A percentile compares a stretch with the other conserved stretches of the same genome.
Evolutionary conservation across 768 basidiomycete species (phyloP).

Genomic region (Butyriboletus loyo): DNA sequence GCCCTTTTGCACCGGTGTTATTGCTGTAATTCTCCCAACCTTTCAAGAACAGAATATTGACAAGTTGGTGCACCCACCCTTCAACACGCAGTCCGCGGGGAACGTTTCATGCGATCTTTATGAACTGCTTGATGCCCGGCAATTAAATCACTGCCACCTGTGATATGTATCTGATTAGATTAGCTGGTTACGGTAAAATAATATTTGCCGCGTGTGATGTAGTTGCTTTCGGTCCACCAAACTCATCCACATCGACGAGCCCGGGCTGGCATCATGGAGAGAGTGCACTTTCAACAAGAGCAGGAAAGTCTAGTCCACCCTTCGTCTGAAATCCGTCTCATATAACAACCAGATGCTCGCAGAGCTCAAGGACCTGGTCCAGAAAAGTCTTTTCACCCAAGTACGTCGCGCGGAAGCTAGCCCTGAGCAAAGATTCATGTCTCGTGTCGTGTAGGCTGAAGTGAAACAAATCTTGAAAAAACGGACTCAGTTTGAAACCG

Average conservation of each 20-base stretch:
- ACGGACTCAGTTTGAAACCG: conserved; percentile 78
- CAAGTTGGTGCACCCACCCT: neutral
- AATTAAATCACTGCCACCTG: neutral
- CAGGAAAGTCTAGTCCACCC: conserved; percentile 44
- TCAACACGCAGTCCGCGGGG: neutral
- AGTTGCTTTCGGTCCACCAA: neutral
- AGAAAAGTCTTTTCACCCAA: conserved; percentile 80
- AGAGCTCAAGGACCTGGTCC: conserved; percentile 89
- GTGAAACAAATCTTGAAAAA: conserved; percentile 82
- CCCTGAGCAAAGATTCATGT: conserved; percentile 1
- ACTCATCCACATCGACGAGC: neutral
- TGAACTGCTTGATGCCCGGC: neutral
- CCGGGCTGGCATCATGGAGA: conserved; percentile 65
- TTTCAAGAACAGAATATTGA: no score
- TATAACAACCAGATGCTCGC: conserved; percentile 70
- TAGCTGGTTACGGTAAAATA: neutral
- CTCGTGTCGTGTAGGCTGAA: conserved; percentile 51
- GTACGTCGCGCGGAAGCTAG: conserved; percentile 38
- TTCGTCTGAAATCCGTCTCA: neutral
- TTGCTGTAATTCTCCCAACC: neutral
- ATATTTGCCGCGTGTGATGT: conserved; percentile 13
- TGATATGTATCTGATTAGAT: conserved; percentile 16
- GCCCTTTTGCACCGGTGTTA: neutral
- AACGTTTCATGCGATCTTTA: neutral
- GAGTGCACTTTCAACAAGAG: conserved; percentile 93